These are phyloP conservation scores for Ceratobasidium sp. DNA, from an alignment of 1,284 basidiomycete species.

Conservation along the genomic window DNA sequence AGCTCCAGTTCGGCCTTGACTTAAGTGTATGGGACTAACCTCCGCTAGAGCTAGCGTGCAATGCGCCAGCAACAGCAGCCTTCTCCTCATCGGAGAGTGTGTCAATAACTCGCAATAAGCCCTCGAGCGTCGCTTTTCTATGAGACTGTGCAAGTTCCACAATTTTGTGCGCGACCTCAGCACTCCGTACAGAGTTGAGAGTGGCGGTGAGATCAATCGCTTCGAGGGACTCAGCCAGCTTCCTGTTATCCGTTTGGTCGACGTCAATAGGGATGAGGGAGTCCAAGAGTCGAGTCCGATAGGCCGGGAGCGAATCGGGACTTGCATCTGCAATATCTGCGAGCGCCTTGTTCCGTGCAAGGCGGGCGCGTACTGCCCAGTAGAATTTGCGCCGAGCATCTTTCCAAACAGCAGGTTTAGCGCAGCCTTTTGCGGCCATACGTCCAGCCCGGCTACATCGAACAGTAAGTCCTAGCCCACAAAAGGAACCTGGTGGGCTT, in stretches of 20 bases:
- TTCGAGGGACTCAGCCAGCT: conserved; percentile 74
- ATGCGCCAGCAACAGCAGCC: conserved; percentile 69
- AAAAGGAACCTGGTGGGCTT: conserved; percentile 58
- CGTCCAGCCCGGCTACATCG: conserved; percentile 85
- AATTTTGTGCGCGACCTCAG: conserved; percentile 73
- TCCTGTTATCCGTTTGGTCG: conserved; percentile 67
- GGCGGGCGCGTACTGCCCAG: conserved; percentile 89
- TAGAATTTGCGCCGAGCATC: conserved; percentile 95
- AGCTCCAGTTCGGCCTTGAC: neutral
- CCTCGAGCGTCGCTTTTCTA: conserved; percentile 76
- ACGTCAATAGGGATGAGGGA: conserved; percentile 69
- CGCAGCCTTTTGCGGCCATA: conserved; percentile 98
- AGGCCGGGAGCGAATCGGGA: conserved; percentile 72
- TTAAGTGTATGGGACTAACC: conserved; percentile 15
- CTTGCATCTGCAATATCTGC: conserved; percentile 71
- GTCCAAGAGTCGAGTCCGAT: conserved; percentile 71
- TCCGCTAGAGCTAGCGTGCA: conserved; percentile 61
- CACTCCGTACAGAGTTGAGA: conserved; percentile 72
- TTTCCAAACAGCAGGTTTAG: conserved; percentile 86
- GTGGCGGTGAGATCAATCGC: conserved; percentile 75
- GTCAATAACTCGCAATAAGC: conserved; percentile 76
- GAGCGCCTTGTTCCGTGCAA: conserved; percentile 76
- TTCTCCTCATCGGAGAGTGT: conserved; percentile 81
- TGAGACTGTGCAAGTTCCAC: conserved; percentile 74
- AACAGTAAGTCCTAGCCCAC: conserved; percentile 50